A percentile compares a stretch with the other conserved stretches of the same genome.
These are phyloP conservation scores for Torrubiella hemipterigena DNA, from an alignment of 2,329 filamentous ascomycete genomes.

Conservation along the genomic window DNA sequence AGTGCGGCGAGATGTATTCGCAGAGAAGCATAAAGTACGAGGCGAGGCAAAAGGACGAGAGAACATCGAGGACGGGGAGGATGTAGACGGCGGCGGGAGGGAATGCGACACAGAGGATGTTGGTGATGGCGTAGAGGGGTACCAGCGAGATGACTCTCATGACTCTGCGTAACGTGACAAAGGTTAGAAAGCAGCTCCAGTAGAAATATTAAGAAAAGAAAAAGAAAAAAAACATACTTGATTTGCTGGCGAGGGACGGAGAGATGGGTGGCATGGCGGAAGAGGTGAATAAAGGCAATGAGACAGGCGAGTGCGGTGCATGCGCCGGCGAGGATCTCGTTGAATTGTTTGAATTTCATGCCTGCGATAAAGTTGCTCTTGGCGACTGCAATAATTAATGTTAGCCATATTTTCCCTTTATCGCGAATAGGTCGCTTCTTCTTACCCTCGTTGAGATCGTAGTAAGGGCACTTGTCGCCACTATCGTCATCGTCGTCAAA, in stretches of 20 bases:
- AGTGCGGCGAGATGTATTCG: constrained; percentile 25
- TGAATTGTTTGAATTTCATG: too few relatives aligned
- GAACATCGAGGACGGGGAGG: constrained; percentile 22
- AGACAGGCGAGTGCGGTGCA: constrained; percentile 19
- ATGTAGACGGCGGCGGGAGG: constrained; percentile 26
- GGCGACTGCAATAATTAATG: too few relatives aligned
- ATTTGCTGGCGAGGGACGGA: constrained; percentile 28
- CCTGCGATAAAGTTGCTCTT: too few relatives aligned
- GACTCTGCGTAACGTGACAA: constrained; percentile 21
- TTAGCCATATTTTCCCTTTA: too few relatives aligned
- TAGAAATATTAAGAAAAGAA: background rate
- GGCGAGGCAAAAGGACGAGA: constrained; percentile 27
- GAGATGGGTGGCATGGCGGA: constrained; percentile 22
- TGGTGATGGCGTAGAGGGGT: constrained; percentile 25
- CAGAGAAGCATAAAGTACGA: constrained; percentile 31
- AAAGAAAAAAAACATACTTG: constrained; percentile 15
- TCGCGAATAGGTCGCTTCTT: too few relatives aligned
- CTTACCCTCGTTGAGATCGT: too few relatives aligned
- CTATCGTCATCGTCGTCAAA: too few relatives aligned
- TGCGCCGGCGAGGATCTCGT: constrained; percentile 21
- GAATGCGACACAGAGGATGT: constrained; percentile 24
- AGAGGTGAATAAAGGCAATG: constrained; percentile 17
- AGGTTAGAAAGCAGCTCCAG: too few relatives aligned
- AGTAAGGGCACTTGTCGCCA: too few relatives aligned
- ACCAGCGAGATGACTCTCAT: constrained; percentile 28